Base-by-base conservation (phyloP, 73 alveolate species). In the Paramecium biaurelia region DNA sequence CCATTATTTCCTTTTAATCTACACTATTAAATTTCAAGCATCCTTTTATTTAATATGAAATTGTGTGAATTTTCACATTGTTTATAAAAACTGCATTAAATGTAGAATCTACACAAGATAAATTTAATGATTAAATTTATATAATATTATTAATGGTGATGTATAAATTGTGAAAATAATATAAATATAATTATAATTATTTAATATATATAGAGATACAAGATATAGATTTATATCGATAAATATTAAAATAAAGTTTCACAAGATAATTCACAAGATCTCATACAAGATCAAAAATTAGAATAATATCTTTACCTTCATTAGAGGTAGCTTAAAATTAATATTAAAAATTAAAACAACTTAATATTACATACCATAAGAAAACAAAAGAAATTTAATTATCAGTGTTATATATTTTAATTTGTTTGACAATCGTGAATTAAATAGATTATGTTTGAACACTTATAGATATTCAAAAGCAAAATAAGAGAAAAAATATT, bases 381-480 rank as follows among this genome's bases (percentile, higher is more conserved):
- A 49, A 67, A 23, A 30, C 45, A 30, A 67, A 49, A 32, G 84
- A 67, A 67, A 18, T 67, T 67, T 24, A 30, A 24, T 30, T 67
- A 67, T 30, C 45, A 67, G 28, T 10, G 38, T 67, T 30, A 68
- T 24, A 74, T 18, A 35, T 38, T 35, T 32, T 28, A 14, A 74
- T 74, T 9, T 74, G 87, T 74, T 30, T 74, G 67, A 74, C 87
- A 4, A 74, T 74, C 41, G 59, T 11, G 87, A 74, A 34, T 18
- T 74, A 24, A 43, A 74, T 74, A 68, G 47, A 15, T 74, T 74
- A 14, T 74, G 87, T 74, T 35, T 35, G 56, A 74, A 74, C 35
- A 74, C 87, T 20, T 30, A 38, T 12, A 35, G 87, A 38, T 74
- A 74, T 11, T 14, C 63, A 10, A 74, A 74, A 74, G 34, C 12